Evolutionary conservation across 306 rosid genomes (phyloP), one percentile per base, ranked within the genome.

Genomic region (Vachellia pachyceras): DNA sequence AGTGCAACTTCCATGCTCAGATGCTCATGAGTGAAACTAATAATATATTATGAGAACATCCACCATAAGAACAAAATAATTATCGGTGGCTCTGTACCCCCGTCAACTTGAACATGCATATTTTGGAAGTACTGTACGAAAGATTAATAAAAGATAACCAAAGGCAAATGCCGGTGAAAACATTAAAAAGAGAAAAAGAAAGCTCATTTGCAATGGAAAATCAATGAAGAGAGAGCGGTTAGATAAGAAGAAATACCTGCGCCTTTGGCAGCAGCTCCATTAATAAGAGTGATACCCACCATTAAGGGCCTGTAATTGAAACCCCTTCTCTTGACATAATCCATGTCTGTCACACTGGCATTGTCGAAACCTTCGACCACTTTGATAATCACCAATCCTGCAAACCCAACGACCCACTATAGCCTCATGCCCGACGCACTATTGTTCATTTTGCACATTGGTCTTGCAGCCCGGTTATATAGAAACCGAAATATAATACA

Each of bases 211-310:
- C 49, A 46, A 35, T 23, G 54, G 46, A 41, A 55, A 81, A 68
- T 15, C 40, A 76, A 61, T 39, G 77, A 60, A 78, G 50, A 65
- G 69, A 70, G 67, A 67, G 40, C 3, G 75, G 18, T 46, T 25
- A 39, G 22, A 41, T 67, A 44, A 14, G 69, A 10, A 71, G 65
- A 23, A 76, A 67, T 83, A 88, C 91, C 91, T 75, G 89, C 91
- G 79, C 89, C 91, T 88, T 85, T 88, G 77, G 89, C 86, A 57
- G 81, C 84, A 78, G 91, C 91, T 42, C 89, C 89, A 85, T 85
- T 55, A 61, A 88, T 49, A 58, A 83, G 82, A 78, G 86, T 85
- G 44, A 88, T 82, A 71, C 83, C 89, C 81, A 88, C 89, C 78
- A 83, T 29, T 80, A 85, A 75, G 71, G 91, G 86, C 61, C 73